These are phyloP conservation scores for Cercospora janseana DNA, from an alignment of 2,329 filamentous ascomycete species.

Conservation along the genomic window DNA sequence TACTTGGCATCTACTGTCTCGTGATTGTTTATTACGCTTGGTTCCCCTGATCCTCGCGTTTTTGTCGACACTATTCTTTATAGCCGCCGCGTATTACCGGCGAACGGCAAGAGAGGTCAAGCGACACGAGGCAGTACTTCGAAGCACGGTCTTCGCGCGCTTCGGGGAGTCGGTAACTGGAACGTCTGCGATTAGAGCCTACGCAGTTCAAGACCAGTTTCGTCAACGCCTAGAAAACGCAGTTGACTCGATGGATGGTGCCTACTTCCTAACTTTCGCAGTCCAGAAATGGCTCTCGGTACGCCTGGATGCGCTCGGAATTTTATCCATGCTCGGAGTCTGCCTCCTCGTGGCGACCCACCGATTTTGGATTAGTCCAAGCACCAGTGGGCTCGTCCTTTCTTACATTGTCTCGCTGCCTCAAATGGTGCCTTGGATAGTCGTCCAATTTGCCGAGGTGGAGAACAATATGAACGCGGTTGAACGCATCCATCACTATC, in stretches of 20 bases:
- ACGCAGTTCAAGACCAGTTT: background rate
- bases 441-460: constrained; percentile 2
- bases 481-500: constrained; percentile 60
- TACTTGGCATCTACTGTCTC: too few relatives aligned
- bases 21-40: too few relatives aligned
- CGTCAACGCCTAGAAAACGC: background rate
- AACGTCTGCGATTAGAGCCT: constrained; percentile 2
- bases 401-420: background rate
- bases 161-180: constrained; percentile 2
- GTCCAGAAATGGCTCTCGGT: too few relatives aligned
- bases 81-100: constrained; percentile 8
- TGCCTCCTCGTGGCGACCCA: too few relatives aligned
- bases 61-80: background rate
- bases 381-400: too few relatives aligned
- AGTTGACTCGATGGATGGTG: background rate
- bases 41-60: background rate
- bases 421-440: background rate
- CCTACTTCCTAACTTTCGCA: constrained; percentile 2
- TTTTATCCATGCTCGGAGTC: too few relatives aligned
- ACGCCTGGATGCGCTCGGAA: too few relatives aligned
- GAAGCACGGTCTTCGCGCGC: constrained; percentile 11
- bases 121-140: constrained; percentile 8
- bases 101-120: constrained; percentile 7
- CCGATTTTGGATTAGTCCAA: too few relatives aligned
- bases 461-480: constrained; percentile 17